phyloP scores from a whole-genome alignment of 2,329 filamentous ascomycete species.

The Helotiales sp. region DNA sequence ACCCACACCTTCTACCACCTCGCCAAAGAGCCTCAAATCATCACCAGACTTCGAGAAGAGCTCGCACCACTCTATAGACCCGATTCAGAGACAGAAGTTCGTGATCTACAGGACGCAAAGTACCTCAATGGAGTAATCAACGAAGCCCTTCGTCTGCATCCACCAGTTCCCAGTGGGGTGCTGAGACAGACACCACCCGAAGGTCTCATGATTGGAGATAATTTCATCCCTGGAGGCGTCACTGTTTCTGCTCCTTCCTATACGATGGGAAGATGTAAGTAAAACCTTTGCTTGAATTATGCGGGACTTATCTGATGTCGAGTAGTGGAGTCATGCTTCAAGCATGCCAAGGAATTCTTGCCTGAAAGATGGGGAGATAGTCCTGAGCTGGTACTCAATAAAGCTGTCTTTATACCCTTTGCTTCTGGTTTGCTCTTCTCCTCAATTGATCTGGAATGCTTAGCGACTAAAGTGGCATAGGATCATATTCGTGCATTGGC shows the following conservation, averaged over 20 bases:
- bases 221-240: conserved; percentile 21
- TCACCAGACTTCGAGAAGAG: conserved; percentile 22
- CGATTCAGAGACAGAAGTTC: conserved; percentile 8
- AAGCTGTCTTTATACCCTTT: not conserved
- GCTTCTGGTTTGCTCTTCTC: not conserved
- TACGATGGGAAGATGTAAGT: not conserved
- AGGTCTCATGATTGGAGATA: conserved; percentile 34
- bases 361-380: not conserved
- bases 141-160: conserved; percentile 41
- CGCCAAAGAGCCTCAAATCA: conserved; percentile 8
- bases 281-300: not conserved
- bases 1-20: conserved; percentile 41
- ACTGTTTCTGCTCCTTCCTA: conserved; percentile 16
- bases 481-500: conserved; percentile 11
- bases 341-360: not conserved
- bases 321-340: conserved; percentile 1
- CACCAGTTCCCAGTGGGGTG: conserved; percentile 34
- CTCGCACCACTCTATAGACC: conserved; percentile 10
- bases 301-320: not conserved
- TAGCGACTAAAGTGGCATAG: conserved; percentile 1
- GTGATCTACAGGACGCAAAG: conserved; percentile 23
- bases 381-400: not conserved
- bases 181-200: conserved; percentile 37
- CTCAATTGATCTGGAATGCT: not conserved
- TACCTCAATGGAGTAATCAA: conserved; percentile 41